Conservation (phyloP, 345 rosid species). For the Arabis alpina region DNA sequence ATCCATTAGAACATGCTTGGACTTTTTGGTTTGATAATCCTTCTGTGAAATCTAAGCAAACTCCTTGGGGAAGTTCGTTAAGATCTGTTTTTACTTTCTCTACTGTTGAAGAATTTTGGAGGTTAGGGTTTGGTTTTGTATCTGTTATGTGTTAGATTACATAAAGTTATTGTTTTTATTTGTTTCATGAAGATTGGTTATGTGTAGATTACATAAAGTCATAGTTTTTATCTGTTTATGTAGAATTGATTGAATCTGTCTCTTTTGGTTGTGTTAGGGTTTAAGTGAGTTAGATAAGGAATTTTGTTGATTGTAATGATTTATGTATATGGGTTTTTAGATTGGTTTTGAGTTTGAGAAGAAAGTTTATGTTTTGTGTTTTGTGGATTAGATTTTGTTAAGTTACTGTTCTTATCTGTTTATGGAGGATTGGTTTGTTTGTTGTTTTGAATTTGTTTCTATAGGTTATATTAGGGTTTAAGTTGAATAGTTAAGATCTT, state of each 20-base stretch:
- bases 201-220: too few relatives aligned
- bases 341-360: background rate
- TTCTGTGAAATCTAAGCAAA: conserved; percentile 57
- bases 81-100: conserved; percentile 72
- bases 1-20: conserved; percentile 84
- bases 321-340: conserved; percentile 14
- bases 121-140: conserved; percentile 45
- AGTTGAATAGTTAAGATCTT: too few relatives aligned
- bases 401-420: background rate
- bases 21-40: conserved; percentile 93
- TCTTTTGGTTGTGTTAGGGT: too few relatives aligned
- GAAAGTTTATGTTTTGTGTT: background rate
- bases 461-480: background rate
- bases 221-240: too few relatives aligned
- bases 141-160: too few relatives aligned
- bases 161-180: too few relatives aligned
- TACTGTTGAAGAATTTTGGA: conserved; percentile 83
- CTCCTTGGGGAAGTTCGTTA: conserved; percentile 78
- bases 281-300: too few relatives aligned
- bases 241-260: too few relatives aligned
- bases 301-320: too few relatives aligned
- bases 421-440: conserved; percentile 9
- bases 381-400: background rate
- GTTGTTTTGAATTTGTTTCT: background rate
- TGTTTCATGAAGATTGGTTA: too few relatives aligned